Base-by-base conservation (phyloP, 805 yeast species). In the Ogataea glucozyma region DNA sequence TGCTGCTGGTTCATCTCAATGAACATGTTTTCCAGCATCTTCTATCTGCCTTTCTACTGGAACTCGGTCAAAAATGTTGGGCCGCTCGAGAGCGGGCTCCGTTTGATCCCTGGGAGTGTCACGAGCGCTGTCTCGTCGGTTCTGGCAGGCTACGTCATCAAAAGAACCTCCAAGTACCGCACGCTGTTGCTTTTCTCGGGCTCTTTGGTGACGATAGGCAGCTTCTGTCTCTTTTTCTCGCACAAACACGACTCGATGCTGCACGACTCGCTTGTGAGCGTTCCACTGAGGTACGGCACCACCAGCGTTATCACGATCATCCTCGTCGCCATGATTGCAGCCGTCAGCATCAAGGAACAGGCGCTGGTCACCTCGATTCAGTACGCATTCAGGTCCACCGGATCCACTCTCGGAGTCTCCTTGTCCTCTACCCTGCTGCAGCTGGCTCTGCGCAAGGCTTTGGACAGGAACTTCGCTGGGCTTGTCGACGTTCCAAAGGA, bases 311-410 rank as follows among this genome's bases (percentile, higher is more conserved):
- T 86, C 48, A 87, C 95, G 0, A 77, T 85, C 4, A 78, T 90
- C 0, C 66, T 88, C 37, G 65, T 87, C 26, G 85, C 95, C 0
- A 72, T 87, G 62, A 83, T 88, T 42, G 82, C 91, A 0, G 78
- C 91, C 2, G 91, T 84, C 2, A 82, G 85, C 9, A 62, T 69
- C 19, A 74, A 75, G 40, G 76, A 72, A 55, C 96, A 87, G 62
- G 96, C 97, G 1, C 75, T 88, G 14, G 83, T 91, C 2, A 89
- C 96, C 0, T 85, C 95, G 0, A 85, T 90, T 44, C 95, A 88
- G 57, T 89, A 89, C 61, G 88, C 78, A 3, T 75, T 76, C 53
- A 65, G 80, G 50, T 66, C 79, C 8, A 73, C 79, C 1, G 80
- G 80, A 1, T 75, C 80, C 4, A 75, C 80, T 0, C 57, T 75